These are phyloP conservation scores for Hymenochaete sp. DNA, from an alignment of 1,284 basidiomycete species.

Conservation along the genomic window DNA sequence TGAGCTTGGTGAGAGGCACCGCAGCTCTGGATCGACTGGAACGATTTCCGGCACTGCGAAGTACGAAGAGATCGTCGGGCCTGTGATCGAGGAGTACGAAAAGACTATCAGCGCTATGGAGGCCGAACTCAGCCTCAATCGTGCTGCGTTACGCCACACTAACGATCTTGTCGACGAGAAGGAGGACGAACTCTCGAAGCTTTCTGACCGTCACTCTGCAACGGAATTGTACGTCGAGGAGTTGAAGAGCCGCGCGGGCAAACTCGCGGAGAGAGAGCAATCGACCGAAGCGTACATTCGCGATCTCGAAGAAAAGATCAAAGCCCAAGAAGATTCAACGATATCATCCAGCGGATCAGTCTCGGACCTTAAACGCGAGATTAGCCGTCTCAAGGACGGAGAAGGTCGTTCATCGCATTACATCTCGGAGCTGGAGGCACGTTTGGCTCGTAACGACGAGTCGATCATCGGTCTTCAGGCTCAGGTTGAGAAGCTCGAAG, in stretches of 20 bases:
- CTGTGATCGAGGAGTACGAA: constrained; percentile 98
- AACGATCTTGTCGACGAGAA: constrained; percentile 90
- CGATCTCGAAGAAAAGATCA: constrained; percentile 87
- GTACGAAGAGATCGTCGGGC: constrained; percentile 95
- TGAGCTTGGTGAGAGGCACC: constrained; percentile 67
- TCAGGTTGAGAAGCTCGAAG: constrained; percentile 72
- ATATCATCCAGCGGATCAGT: constrained; percentile 70
- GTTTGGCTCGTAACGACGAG: constrained; percentile 73
- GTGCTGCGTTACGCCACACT: constrained; percentile 81
- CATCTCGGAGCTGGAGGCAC: constrained; percentile 83
- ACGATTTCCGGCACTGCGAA: constrained; percentile 64
- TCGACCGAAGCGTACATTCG: constrained; percentile 91
- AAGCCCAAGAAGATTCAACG: constrained; percentile 70
- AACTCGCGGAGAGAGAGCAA: constrained; percentile 80
- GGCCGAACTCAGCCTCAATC: constrained; percentile 84
- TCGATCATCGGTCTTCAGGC: constrained; percentile 59
- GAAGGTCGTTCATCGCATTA: constrained; percentile 71
- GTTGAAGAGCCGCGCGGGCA: constrained; percentile 69
- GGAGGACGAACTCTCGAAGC: constrained; percentile 63
- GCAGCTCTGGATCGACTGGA: constrained; percentile 43
- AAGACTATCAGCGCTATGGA: constrained; percentile 95
- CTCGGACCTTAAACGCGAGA: constrained; percentile 76
- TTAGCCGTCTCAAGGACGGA: constrained; percentile 67
- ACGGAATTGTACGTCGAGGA: constrained; percentile 85
- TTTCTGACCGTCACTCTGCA: constrained; percentile 62